phyloP scores from a whole-genome alignment of 164 flowering plant genomes.

The Dillenia suffruticosa region DNA sequence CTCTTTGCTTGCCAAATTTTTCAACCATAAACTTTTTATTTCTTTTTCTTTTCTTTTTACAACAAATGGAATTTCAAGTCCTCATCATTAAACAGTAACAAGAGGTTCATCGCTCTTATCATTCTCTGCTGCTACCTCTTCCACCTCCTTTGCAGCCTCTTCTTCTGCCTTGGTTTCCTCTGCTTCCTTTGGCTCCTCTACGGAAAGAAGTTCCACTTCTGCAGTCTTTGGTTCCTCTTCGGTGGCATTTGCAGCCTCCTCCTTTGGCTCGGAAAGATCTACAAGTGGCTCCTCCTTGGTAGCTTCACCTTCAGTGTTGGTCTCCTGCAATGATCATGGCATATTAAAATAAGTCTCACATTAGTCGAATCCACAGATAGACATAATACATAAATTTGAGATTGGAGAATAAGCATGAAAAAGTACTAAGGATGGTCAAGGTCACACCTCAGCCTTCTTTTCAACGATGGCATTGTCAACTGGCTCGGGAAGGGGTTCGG shows the following conservation, averaged over 20 bases:
- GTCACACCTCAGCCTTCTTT: constrained; percentile 10
- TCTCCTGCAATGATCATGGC: constrained; percentile 25
- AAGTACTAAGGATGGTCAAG: too few species aligned
- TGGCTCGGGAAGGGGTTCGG: constrained; percentile 9
- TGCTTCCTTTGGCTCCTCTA: background rate
- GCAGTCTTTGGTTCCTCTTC: constrained; percentile 11
- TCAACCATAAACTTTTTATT: too few species aligned
- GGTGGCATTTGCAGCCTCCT: constrained; percentile 10
- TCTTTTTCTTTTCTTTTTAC: too few species aligned
- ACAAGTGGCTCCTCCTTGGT: constrained; percentile 37
- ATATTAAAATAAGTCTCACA: background rate
- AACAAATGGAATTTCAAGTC: too few species aligned
- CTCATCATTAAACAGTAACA: background rate
- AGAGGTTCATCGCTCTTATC: background rate
- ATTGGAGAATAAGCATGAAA: too few species aligned
- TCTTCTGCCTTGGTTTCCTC: constrained; percentile 1
- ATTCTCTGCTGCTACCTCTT: constrained; percentile 14
- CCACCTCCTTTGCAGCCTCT: constrained; percentile 2
- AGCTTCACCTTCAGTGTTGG: constrained; percentile 21
- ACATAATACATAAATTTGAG: background rate
- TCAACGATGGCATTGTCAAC: background rate
- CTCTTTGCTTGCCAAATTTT: too few species aligned
- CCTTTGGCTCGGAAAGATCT: constrained; percentile 35
- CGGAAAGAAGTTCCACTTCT: constrained; percentile 14
- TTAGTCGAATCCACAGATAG: background rate